phyloP scores from a whole-genome alignment of 495 filamentous ascomycete species.

The Aspergillus coremiiformis region DNA sequence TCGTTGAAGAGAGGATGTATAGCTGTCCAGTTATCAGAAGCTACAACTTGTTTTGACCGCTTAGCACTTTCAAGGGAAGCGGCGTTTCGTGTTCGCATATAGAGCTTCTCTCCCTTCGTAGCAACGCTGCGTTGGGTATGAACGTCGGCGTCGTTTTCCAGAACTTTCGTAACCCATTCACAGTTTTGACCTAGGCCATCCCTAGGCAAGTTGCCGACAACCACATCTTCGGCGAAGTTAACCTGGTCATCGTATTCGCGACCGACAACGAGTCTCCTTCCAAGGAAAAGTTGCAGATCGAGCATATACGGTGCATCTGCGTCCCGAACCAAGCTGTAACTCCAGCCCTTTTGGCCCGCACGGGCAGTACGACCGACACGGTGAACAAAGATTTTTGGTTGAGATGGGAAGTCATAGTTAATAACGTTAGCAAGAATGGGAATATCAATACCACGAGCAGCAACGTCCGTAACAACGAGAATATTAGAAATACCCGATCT shows the following conservation, averaged over 20 bases:
- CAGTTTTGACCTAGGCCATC: slow-evolving; percentile 62
- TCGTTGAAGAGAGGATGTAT: slow-evolving; percentile 72
- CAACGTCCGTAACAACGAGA: slow-evolving; percentile 95
- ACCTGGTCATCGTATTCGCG: slow-evolving; percentile 41
- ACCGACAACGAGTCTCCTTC: slow-evolving; percentile 68
- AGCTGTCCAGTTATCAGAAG: slow-evolving; percentile 58
- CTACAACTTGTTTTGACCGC: slow-evolving; percentile 65
- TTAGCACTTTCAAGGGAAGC: slow-evolving; percentile 84
- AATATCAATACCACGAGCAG: slow-evolving; percentile 95
- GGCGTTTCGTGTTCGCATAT: slow-evolving; percentile 78
- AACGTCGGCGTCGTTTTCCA: slow-evolving; percentile 71
- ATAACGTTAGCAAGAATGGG: slow-evolving; percentile 93
- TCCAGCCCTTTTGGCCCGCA: slow-evolving; percentile 88
- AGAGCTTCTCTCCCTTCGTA: slow-evolving; percentile 85
- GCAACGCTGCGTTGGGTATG: slow-evolving; percentile 60
- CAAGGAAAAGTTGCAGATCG: slow-evolving; percentile 91
- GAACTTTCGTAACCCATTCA: slow-evolving; percentile 71
- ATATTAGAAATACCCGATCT: slow-evolving; percentile 77
- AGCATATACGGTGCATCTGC: slow-evolving; percentile 84
- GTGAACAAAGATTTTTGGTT: slow-evolving; percentile 95
- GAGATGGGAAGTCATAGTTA: slow-evolving; percentile 96
- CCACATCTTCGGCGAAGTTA: slow-evolving; percentile 72
- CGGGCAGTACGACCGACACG: slow-evolving; percentile 91
- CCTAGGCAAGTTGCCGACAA: slow-evolving; percentile 64
- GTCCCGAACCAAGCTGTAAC: slow-evolving; percentile 81